These are phyloP conservation scores for Hymenoscyphus infarciens DNA, from an alignment of 2,329 filamentous ascomycete species.

Conservation along the genomic window DNA sequence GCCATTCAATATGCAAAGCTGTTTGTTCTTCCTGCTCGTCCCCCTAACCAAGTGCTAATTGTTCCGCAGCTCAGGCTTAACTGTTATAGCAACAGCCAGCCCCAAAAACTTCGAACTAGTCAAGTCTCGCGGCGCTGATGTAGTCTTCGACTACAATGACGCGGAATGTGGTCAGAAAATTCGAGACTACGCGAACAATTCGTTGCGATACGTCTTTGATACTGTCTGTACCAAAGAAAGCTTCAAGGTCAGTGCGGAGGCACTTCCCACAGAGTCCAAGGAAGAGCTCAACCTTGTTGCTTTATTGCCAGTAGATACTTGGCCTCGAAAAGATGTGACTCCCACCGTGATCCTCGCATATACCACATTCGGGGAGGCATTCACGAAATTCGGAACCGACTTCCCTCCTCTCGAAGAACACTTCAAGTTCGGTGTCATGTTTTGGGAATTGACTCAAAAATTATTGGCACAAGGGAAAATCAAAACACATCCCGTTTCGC, in stretches of 20 bases:
- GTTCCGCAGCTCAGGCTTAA: background rate
- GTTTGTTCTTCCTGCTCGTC: background rate
- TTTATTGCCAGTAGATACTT: background rate
- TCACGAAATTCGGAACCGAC: background rate
- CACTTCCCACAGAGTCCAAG: background rate
- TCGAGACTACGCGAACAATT: background rate
- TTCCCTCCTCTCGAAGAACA: background rate
- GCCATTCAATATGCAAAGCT: slow-evolving; percentile 5
- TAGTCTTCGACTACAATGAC: background rate
- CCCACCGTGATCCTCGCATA: slow-evolving; percentile 1
- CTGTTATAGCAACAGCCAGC: background rate
- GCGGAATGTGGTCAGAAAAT: background rate
- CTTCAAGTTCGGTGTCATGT: background rate
- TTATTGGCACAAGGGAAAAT: background rate
- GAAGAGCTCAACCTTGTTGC: background rate
- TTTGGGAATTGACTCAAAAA: background rate
- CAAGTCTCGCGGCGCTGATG: background rate
- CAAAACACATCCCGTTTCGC: background rate
- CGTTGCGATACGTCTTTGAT: background rate
- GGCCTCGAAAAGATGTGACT: background rate
- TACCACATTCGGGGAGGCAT: background rate
- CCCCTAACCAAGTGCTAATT: background rate
- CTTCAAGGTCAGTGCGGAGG: background rate
- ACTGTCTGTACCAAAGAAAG: background rate
- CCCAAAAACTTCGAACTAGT: background rate